Evolutionary conservation across 495 filamentous ascomycete genomes (phyloP).

Genomic region (Annulohypoxylon maeteangense): DNA sequence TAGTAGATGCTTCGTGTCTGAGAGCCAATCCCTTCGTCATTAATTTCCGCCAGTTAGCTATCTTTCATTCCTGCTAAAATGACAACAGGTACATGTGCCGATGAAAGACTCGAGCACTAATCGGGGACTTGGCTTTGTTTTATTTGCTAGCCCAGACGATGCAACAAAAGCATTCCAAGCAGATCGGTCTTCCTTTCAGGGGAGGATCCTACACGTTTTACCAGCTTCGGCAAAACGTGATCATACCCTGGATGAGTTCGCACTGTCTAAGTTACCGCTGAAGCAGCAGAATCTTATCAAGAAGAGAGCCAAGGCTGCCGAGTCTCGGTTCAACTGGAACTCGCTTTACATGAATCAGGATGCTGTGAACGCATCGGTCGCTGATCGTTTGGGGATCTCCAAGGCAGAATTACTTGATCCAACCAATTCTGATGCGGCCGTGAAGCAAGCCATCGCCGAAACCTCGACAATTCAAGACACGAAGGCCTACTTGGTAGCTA

Average conservation of each 20-base stretch:
- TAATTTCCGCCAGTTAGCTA: slow-evolving; percentile 35
- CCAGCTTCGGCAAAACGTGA: slow-evolving; percentile 83
- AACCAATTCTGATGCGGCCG: slow-evolving; percentile 89
- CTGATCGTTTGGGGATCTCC: slow-evolving; percentile 83
- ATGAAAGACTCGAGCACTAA: slow-evolving; percentile 43
- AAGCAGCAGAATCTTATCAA: slow-evolving; percentile 94
- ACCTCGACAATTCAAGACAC: slow-evolving; percentile 97
- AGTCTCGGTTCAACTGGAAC: slow-evolving; percentile 92
- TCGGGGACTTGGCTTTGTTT: slow-evolving; percentile 75
- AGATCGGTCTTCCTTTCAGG: slow-evolving; percentile 88
- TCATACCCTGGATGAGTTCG: slow-evolving; percentile 84
- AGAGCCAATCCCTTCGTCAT: slow-evolving; percentile 49
- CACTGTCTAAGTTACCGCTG: slow-evolving; percentile 85
- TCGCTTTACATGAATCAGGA: slow-evolving; percentile 98
- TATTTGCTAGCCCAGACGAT: slow-evolving; percentile 72
- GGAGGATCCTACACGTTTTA: slow-evolving; percentile 88
- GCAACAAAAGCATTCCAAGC: slow-evolving; percentile 80
- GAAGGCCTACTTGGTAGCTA: slow-evolving; percentile 84
- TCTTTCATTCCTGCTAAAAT: slow-evolving; percentile 47
- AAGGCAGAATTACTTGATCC: slow-evolving; percentile 94
- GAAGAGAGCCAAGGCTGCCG: slow-evolving; percentile 79
- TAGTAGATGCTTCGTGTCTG: slow-evolving; percentile 71
- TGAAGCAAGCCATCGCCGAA: slow-evolving; percentile 96
- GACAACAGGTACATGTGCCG: slow-evolving; percentile 48
- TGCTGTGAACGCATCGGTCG: slow-evolving; percentile 91